Evolutionary conservation across 2,329 filamentous ascomycete species (phyloP).

Genomic region (Colletotrichum magnum): DNA sequence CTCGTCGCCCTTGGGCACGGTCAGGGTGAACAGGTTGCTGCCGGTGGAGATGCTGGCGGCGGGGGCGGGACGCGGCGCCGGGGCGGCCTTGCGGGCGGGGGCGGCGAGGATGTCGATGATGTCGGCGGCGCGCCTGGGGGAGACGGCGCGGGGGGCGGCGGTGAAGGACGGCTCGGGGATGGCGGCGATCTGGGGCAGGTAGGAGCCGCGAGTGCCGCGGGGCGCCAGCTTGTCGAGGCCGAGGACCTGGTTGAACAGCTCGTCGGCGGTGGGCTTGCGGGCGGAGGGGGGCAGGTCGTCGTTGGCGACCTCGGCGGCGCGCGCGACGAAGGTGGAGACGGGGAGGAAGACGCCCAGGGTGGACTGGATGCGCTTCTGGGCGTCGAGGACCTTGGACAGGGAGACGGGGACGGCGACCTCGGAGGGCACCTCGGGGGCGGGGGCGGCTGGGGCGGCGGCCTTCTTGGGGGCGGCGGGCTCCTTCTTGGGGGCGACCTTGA

Average conservation of each 20-base stretch:
- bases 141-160: slow-evolving; percentile 47
- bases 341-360: slow-evolving; percentile 86
- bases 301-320: slow-evolving; percentile 90
- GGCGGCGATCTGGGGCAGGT: slow-evolving; percentile 80
- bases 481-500: slow-evolving; percentile 80
- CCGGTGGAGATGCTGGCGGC: slow-evolving; percentile 64
- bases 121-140: slow-evolving; percentile 65
- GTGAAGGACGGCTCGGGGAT: slow-evolving; percentile 64
- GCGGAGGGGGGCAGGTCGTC: slow-evolving; percentile 81
- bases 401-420: slow-evolving; percentile 83
- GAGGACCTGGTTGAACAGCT: slow-evolving; percentile 91
- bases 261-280: slow-evolving; percentile 78
- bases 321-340: slow-evolving; percentile 87
- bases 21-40: slow-evolving; percentile 85
- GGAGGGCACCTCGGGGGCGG: slow-evolving; percentile 59
- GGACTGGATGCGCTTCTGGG: slow-evolving; percentile 84
- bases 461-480: slow-evolving; percentile 47
- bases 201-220: slow-evolving; percentile 68
- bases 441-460: slow-evolving; percentile 43
- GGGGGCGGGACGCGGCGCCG: slow-evolving; percentile 43
- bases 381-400: slow-evolving; percentile 81
- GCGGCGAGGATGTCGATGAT: slow-evolving; percentile 85
- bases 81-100: slow-evolving; percentile 45
- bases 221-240: slow-evolving; percentile 70
- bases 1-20: slow-evolving; percentile 84